phyloP scores from a whole-genome alignment of 768 basidiomycete genomes.

The Cyclocybe aegerita region DNA sequence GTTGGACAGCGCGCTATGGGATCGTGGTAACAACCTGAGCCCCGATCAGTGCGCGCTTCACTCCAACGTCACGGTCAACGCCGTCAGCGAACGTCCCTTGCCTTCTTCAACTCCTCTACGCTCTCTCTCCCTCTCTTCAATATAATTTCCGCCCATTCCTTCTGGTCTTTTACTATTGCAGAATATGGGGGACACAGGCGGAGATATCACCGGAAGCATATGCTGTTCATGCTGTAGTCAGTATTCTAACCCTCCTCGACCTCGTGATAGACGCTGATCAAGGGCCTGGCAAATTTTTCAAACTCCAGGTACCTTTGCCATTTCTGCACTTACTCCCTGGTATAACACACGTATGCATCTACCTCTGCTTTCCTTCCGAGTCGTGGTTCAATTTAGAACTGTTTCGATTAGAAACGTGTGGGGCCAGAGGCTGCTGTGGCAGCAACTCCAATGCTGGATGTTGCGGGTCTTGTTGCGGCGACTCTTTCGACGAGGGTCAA shows the following conservation, averaged over 20 bases:
- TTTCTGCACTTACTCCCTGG: constrained; percentile 19
- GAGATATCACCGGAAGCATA: constrained; percentile 10
- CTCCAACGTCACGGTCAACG: no score
- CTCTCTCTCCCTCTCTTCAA: no score
- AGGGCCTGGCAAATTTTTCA: not conserved
- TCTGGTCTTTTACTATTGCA: no score
- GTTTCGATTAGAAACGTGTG: constrained; percentile 24
- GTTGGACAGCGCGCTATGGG: no score
- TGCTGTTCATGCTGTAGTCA: constrained; percentile 25
- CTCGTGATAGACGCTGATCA: not conserved
- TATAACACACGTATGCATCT: constrained; percentile 18
- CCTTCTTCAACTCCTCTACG: no score
- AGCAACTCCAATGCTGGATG: constrained; percentile 35
- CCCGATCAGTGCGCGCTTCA: no score
- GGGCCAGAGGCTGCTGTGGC: constrained; percentile 31
- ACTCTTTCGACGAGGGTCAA: constrained; percentile 44
- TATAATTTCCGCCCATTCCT: no score
- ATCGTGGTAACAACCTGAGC: no score
- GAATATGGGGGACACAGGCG: constrained; percentile 16
- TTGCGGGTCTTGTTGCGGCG: constrained; percentile 42
- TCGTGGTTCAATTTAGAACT: not conserved
- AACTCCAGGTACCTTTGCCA: constrained; percentile 14
- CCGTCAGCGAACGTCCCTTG: no score
- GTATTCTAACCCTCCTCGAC: not conserved
- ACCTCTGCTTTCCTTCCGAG: not conserved